Base-by-base conservation (phyloP, 2,329 filamentous ascomycete genomes). In the Myriosclerotinia duriaeana region DNA sequence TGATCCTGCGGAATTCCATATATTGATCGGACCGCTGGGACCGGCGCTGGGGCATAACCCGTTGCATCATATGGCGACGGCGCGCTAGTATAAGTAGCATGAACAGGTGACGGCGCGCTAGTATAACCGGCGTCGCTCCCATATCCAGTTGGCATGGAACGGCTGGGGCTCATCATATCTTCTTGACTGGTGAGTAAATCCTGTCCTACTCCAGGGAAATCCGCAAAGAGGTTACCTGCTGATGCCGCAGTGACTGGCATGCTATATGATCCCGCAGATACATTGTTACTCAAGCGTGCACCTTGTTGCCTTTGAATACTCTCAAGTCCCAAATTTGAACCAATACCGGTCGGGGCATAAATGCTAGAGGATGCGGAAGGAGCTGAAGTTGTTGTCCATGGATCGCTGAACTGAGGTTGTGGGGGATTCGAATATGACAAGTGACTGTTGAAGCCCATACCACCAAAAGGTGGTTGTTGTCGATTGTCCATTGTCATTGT, bases 401-500 rank as follows among this genome's bases (percentile, higher is more conserved):
- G 93, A 78, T 97, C 95, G 75, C 90, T 93, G 82, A 97, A 97
- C 71, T 95, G 90, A 71, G 90, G 87, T 3, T 44, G 20, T 30
- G 63, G 7, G 69, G 75, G 70, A 72, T 79, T 78, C 68, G 82
- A 79, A 79, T 91, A 92, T 73, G 90, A 87, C 84, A 93, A 88
- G 78, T 87, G 84, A 20, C 50, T 46, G 78, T 94, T 91, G 83
- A 94, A 95, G 79, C 87, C 87, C 82, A 96, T 84, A 69, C 76
- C 80, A 77, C 85, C 91, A 82, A 60, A 60, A 26, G 58, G 58
- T 48, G 42, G 22, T 81, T 94, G 92, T 81, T 94, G 92, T 79
- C 93, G 91, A 76, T 88, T 87, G 82, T 97, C 92, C 83, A 97
- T 87, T 79, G 93, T 91, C 92, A 97, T 96, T 81, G 92, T 95